Base-by-base conservation (phyloP, 2,329 filamentous ascomycete species). In the Paracoccidioides lutzii region DNA sequence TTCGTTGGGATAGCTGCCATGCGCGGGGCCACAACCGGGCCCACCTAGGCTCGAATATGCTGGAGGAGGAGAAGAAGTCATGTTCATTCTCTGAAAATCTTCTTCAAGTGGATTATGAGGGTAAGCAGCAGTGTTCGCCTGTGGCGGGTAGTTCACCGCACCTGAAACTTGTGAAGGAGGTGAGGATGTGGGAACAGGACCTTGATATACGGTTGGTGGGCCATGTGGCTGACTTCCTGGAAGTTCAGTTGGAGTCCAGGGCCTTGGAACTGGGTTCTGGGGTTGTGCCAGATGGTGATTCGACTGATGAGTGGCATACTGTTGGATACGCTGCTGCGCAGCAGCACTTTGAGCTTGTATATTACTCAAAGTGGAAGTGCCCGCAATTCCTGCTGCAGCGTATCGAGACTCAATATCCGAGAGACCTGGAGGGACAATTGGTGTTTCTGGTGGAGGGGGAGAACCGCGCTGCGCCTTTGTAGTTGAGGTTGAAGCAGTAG, bases 181-280 rank as follows among this genome's bases (percentile, higher is more conserved):
- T 76, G 49, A 71, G 78, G 37, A 37, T 35, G 53, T 43, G 12
- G 55, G 53, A 60, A 84, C 85, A 53, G 82, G 80, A 5, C 93
- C 93, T 71, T 96, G 91, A 63, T 96, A 97, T 1, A 95, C 86
- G 0, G 87, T 90, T 0, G 91, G 90, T 35, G 90, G 90, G 0
- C 90, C 90, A 73, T 95, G 89, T 4, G 89, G 88, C 53, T 90
- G 85, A 59, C 84, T 85, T 37, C 89, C 90, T 1, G 90, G 90
- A 56, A 84, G 80, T 69, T 98, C 93, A 3, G 93, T 97, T 0
- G 93, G 93, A 8, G 91, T 97, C 93, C 91, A 97, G 35, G 90
- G 90, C 50, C 91, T 80, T 46, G 65, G 63, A 32, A 73, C 76
- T 63, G 66, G 64, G 57, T 67, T 62, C 55, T 64, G 70, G n/a